A percentile compares a stretch with the other conserved stretches of the same genome.
Evolutionary conservation across 805 yeast species (phyloP).

Genomic region (Candida berthetii): DNA sequence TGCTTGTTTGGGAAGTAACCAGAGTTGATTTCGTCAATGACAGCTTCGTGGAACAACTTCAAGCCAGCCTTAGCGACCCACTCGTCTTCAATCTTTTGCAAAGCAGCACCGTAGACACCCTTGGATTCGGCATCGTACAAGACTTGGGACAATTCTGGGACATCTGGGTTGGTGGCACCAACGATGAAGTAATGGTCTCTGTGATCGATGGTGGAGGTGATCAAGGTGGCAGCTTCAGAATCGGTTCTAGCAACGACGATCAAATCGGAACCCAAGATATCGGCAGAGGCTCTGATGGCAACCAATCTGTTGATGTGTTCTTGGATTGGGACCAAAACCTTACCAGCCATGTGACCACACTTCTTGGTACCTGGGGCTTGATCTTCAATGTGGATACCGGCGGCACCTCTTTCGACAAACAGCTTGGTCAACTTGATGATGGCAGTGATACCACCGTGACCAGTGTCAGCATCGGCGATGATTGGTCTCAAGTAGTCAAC

Average conservation of each 20-base stretch:
- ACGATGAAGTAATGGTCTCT: constrained; percentile 91
- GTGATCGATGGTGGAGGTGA: constrained; percentile 89
- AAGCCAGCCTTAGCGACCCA: constrained; percentile 83
- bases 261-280: constrained; percentile 82
- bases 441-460: constrained; percentile 98
- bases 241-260: constrained; percentile 93
- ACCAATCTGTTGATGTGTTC: constrained; percentile 94
- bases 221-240: constrained; percentile 94
- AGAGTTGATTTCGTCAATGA: constrained; percentile 68
- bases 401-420: constrained; percentile 97
- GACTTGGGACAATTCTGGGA: constrained; percentile 67
- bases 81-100: constrained; percentile 69
- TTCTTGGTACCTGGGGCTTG: constrained; percentile 99
- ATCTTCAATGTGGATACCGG: constrained; percentile 98
- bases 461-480: constrained; percentile 97
- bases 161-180: constrained; percentile 84
- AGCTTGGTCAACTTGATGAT: constrained; percentile 91
- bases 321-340: constrained; percentile 94
- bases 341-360: constrained; percentile 99
- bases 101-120: constrained; percentile 67
- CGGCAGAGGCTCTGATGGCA: constrained; percentile 93
- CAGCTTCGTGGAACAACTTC: constrained; percentile 88
- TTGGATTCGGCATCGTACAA: constrained; percentile 75
- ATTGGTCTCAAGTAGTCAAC: constrained; percentile 91
- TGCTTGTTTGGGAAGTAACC: constrained; percentile 56